Percentiles rank a stretch among this genome's conserved stretches.
phyloP scores from a whole-genome alignment of 768 basidiomycete species.

The Xerocomellus intermedius region DNA sequence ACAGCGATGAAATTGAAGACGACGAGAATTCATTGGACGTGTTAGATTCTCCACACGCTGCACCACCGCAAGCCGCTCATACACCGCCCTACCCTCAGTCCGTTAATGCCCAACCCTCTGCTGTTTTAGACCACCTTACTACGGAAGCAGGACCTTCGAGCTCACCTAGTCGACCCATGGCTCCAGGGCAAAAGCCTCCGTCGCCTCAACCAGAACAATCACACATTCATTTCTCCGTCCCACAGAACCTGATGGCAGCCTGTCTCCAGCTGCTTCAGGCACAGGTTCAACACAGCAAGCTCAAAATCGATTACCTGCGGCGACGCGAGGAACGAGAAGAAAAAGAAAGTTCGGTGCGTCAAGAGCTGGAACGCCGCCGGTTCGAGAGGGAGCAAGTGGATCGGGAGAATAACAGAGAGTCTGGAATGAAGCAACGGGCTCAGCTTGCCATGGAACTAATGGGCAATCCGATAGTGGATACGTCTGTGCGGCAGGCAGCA shows the following conservation, averaged over 20 bases:
- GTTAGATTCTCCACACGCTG: constrained; percentile 31
- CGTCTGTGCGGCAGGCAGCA: constrained; percentile 62
- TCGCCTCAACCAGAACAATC: constrained; percentile 37
- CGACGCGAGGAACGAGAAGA: constrained; percentile 70
- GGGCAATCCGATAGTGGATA: constrained; percentile 55
- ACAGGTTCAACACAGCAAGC: constrained; percentile 67
- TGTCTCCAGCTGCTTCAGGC: constrained; percentile 61
- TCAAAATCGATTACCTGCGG: constrained; percentile 67
- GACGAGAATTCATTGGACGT: constrained; percentile 50
- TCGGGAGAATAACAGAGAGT: constrained; percentile 51
- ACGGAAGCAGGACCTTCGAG: constrained; percentile 21
- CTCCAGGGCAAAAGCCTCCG: constrained; percentile 6
- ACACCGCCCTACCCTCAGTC: constrained; percentile 25
- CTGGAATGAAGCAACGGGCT: constrained; percentile 58
- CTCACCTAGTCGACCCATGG: constrained; percentile 15
- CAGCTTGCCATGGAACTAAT: constrained; percentile 68
- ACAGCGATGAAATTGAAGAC: constrained; percentile 49
- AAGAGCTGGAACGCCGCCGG: constrained; percentile 52
- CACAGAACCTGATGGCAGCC: constrained; percentile 55
- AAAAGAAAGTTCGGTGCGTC: constrained; percentile 49
- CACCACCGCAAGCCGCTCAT: constrained; percentile 24
- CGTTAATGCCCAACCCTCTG: constrained; percentile 9
- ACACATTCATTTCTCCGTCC: constrained; percentile 48
- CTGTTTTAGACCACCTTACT: constrained; percentile 15
- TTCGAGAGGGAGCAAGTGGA: constrained; percentile 57